phyloP scores from a whole-genome alignment of 2,329 filamentous ascomycete genomes.

The Fusarium sp. region DNA sequence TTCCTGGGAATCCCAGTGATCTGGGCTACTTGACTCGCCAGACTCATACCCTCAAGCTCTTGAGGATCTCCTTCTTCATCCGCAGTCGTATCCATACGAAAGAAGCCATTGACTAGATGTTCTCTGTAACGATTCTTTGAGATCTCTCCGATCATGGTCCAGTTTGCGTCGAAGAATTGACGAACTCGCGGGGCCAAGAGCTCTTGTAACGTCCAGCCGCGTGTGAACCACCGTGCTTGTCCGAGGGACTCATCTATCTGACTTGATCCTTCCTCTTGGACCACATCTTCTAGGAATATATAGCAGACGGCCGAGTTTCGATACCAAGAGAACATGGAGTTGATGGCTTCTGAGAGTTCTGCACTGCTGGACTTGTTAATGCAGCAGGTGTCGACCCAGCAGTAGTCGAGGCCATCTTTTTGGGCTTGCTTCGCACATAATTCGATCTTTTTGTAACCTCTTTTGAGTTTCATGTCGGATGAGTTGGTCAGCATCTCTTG shows the following conservation, averaged over 20 bases:
- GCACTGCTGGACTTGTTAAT: constrained; percentile 38
- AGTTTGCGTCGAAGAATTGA: constrained; percentile 41
- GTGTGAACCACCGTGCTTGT: constrained; percentile 32
- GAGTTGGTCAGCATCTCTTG: constrained; percentile 1
- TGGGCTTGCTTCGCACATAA: constrained; percentile 27
- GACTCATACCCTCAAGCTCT: background rate
- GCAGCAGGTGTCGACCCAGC: constrained; percentile 47
- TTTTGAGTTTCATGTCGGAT: constrained; percentile 2
- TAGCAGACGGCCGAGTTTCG: constrained; percentile 38
- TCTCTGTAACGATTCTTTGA: constrained; percentile 9
- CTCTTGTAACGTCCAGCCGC: constrained; percentile 43
- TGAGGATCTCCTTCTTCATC: background rate
- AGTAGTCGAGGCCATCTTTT: constrained; percentile 23
- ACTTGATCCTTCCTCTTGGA: background rate
- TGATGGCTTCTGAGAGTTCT: constrained; percentile 46
- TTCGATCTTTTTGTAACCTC: constrained; percentile 40
- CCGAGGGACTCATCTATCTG: background rate
- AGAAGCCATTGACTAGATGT: background rate
- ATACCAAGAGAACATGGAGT: constrained; percentile 44
- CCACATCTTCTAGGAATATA: constrained; percentile 38
- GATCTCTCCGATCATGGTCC: constrained; percentile 42
- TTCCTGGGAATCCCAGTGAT: constrained; percentile 38
- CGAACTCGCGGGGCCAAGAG: constrained; percentile 42
- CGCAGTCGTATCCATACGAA: background rate
- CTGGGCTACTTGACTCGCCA: constrained; percentile 7